Conservation (phyloP, 1,284 basidiomycete genomes). For the Stygiomarasmius scandens region DNA sequence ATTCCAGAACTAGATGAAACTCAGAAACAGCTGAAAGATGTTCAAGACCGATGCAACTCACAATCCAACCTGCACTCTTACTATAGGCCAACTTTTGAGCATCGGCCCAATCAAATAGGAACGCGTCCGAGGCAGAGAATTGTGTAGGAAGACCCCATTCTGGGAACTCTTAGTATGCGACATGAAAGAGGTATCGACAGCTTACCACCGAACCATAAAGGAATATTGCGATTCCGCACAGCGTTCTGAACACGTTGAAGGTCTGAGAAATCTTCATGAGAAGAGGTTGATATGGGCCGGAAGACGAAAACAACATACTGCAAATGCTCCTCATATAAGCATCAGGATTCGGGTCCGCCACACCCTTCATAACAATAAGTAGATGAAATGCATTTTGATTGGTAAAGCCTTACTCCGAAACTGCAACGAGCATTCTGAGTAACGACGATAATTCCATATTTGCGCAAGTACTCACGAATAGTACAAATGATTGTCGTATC, state of each 20-base stretch:
- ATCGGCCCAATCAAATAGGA: constrained; percentile 74
- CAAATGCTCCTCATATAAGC: constrained; percentile 72
- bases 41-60: constrained; percentile 33
- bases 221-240: constrained; percentile 50
- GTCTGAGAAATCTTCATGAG: no score
- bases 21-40: not conserved
- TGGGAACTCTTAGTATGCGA: constrained; percentile 37
- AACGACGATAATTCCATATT: constrained; percentile 13
- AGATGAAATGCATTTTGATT: not conserved
- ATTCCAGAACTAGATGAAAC: constrained; percentile 65
- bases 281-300: no score
- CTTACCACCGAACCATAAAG: constrained; percentile 64
- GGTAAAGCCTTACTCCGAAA: constrained; percentile 55
- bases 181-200: constrained; percentile 4
- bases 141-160: constrained; percentile 77
- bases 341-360: constrained; percentile 61
- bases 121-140: constrained; percentile 63
- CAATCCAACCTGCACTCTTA: constrained; percentile 70
- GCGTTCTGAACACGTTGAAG: constrained; percentile 53
- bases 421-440: constrained; percentile 31
- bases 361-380: constrained; percentile 48
- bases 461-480: constrained; percentile 50
- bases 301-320: constrained; percentile 48
- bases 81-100: constrained; percentile 73
- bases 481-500: constrained; percentile 82